Evolutionary conservation across 805 yeast species (phyloP).

Genomic region (Nakazawaea holstii): DNA sequence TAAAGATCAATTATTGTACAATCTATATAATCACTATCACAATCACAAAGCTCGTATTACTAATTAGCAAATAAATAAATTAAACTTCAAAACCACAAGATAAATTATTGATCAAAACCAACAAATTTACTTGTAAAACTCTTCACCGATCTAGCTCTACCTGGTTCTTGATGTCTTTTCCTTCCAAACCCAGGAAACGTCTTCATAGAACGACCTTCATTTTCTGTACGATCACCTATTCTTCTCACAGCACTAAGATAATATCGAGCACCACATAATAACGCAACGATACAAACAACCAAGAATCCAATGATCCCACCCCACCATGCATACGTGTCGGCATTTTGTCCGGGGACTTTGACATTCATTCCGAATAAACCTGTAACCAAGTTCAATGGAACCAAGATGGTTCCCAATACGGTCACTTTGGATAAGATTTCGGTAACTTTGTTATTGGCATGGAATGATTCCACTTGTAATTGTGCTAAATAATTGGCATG

Average conservation of each 20-base stretch:
- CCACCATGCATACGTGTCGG: slow-evolving; percentile 51
- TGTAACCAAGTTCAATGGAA: slow-evolving; percentile 85
- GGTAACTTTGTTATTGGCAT: slow-evolving; percentile 80
- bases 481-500: slow-evolving; percentile 93
- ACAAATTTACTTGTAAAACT: slow-evolving; percentile 10
- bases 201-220: slow-evolving; percentile 5
- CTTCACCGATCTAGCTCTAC: slow-evolving; percentile 4
- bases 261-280: slow-evolving; percentile 31
- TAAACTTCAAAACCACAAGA: background rate
- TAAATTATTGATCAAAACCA: slow-evolving; percentile 6
- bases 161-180: background rate
- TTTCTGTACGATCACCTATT: slow-evolving; percentile 3
- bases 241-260: slow-evolving; percentile 5
- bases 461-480: slow-evolving; percentile 86
- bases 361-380: slow-evolving; percentile 98
- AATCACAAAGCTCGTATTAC: no score
- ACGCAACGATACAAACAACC: slow-evolving; percentile 30
- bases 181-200: slow-evolving; percentile 8
- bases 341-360: slow-evolving; percentile 65
- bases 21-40: background rate
- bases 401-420: slow-evolving; percentile 79
- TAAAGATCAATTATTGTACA: background rate
- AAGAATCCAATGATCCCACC: slow-evolving; percentile 60
- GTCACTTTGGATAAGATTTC: slow-evolving; percentile 88
- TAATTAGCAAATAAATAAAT: no score